Conservation (phyloP, 257 asterid genomes). For the Salvia rosmarinus region DNA sequence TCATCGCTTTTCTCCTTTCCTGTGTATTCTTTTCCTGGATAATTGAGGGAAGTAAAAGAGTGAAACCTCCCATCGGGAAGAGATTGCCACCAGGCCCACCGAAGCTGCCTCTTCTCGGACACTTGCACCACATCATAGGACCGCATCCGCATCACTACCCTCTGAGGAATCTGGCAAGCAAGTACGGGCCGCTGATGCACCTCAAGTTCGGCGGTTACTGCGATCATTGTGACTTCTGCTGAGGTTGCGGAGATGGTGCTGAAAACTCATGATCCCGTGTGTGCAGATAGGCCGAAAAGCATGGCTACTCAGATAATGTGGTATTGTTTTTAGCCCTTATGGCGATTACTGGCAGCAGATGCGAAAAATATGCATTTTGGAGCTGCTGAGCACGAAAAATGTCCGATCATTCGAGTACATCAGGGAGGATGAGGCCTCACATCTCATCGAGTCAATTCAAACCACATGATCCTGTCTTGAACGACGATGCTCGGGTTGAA, state of each 20-base stretch:
- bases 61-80: background rate
- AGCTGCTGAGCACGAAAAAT: slow-evolving; percentile 40
- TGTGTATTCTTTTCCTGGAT: slow-evolving; percentile 25
- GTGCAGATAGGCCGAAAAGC: slow-evolving; percentile 43
- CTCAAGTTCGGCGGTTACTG: slow-evolving; percentile 38
- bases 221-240: slow-evolving; percentile 32
- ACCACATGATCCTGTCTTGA: background rate
- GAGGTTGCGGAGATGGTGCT: slow-evolving; percentile 38
- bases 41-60: slow-evolving; percentile 28
- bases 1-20: slow-evolving; percentile 29
- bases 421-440: slow-evolving; percentile 39
- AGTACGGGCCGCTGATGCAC: slow-evolving; percentile 41
- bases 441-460: slow-evolving; percentile 19
- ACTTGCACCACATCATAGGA: slow-evolving; percentile 41
- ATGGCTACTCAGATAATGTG: slow-evolving; percentile 35
- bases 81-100: slow-evolving; percentile 48
- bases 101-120: slow-evolving; percentile 43
- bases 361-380: slow-evolving; percentile 34
- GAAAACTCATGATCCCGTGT: slow-evolving; percentile 41
- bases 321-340: slow-evolving; percentile 39
- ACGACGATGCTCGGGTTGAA: background rate
- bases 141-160: slow-evolving; percentile 38
- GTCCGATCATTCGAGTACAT: slow-evolving; percentile 41
- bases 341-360: slow-evolving; percentile 46
- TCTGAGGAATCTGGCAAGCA: slow-evolving; percentile 33